These are phyloP conservation scores for Acacia confusa DNA, from an alignment of 306 rosid genomes.

Conservation along the genomic window DNA sequence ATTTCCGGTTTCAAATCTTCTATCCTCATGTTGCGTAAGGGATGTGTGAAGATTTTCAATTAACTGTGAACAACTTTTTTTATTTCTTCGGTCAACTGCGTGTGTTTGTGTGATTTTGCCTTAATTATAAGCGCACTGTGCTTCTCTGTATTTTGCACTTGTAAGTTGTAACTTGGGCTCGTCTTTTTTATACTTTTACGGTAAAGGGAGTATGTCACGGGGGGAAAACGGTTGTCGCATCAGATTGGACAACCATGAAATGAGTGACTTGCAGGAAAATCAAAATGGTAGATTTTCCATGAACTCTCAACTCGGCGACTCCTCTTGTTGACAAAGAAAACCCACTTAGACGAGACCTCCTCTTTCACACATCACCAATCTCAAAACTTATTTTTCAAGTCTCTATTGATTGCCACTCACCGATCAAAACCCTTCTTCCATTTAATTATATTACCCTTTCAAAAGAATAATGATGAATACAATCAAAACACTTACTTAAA, in stretches of 20 bases:
- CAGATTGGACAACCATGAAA: neutral
- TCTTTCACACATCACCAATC: neutral
- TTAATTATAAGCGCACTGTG: neutral
- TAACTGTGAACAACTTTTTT: no score
- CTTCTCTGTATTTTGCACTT: neutral
- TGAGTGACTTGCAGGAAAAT: neutral
- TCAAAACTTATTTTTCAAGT: neutral
- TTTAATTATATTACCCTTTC: neutral
- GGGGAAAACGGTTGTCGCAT: neutral
- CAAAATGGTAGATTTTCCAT: neutral
- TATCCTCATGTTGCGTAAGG: neutral
- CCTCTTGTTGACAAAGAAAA: neutral
- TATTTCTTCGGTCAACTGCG: no score
- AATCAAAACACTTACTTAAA: neutral
- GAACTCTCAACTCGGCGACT: neutral
- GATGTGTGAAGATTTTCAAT: neutral
- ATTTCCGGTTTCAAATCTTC: no score
- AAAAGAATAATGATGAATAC: neutral
- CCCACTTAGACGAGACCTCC: neutral
- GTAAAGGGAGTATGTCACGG: neutral
- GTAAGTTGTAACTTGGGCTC: neutral
- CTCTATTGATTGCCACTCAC: neutral
- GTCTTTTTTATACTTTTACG: neutral
- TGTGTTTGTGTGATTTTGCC: neutral
- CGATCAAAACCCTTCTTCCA: neutral